Evolutionary conservation across 257 asterid genomes (phyloP).

Genomic region (Orobanche coerulescens): DNA sequence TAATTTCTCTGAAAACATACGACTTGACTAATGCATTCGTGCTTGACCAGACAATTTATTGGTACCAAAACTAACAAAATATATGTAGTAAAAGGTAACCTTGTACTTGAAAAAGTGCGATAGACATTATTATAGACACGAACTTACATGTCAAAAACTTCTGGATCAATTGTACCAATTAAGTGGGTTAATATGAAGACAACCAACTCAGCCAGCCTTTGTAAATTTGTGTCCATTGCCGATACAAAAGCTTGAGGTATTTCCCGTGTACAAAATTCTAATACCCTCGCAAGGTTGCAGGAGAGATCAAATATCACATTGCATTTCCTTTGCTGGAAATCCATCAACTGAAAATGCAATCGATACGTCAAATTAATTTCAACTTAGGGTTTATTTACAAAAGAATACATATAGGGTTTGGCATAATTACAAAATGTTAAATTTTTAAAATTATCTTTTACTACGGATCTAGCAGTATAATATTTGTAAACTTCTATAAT

Average conservation of each 20-base stretch:
- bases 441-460: too few species aligned
- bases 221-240: slow-evolving; percentile 72
- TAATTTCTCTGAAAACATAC: neutral
- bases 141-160: slow-evolving; percentile 77
- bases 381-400: neutral
- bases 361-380: slow-evolving; percentile 17
- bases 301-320: slow-evolving; percentile 83
- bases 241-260: slow-evolving; percentile 78
- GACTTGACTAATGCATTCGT: too few species aligned
- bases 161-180: slow-evolving; percentile 67
- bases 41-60: too few species aligned
- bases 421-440: too few species aligned
- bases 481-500: too few species aligned
- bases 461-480: too few species aligned
- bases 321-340: slow-evolving; percentile 83
- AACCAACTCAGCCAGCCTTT: slow-evolving; percentile 81
- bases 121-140: neutral
- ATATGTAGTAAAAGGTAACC: neutral
- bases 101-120: neutral
- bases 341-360: slow-evolving; percentile 61
- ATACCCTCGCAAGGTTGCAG: slow-evolving; percentile 82
- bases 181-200: slow-evolving; percentile 76
- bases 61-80: neutral
- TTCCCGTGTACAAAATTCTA: slow-evolving; percentile 81
- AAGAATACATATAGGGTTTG: too few species aligned